phyloP scores from a whole-genome alignment of 768 basidiomycete species.

The Tulasnella sp. region DNA sequence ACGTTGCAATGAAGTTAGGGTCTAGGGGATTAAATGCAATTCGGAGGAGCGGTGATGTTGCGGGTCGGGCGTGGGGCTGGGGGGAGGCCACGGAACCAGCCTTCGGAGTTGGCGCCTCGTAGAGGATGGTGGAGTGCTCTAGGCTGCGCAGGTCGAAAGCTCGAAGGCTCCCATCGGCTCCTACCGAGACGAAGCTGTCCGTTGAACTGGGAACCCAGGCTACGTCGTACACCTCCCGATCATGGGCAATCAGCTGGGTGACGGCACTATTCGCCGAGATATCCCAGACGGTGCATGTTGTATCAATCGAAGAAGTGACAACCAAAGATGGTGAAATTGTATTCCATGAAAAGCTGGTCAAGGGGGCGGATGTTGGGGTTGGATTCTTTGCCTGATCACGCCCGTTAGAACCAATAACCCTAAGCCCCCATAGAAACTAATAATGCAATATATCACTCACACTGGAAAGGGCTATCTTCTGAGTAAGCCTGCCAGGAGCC shows the following conservation, averaged over 20 bases:
- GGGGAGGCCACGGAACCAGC: slow-evolving; percentile 33
- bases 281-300: slow-evolving; percentile 99
- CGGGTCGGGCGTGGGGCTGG: slow-evolving; percentile 31
- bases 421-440: neutral
- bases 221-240: slow-evolving; percentile 93
- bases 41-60: slow-evolving; percentile 74
- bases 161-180: slow-evolving; percentile 92
- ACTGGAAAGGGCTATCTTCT: slow-evolving; percentile 68
- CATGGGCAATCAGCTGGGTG: slow-evolving; percentile 96
- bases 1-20: slow-evolving; percentile 95
- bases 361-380: slow-evolving; percentile 74
- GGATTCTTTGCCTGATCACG: slow-evolving; percentile 75
- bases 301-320: slow-evolving; percentile 97
- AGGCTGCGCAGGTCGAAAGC: slow-evolving; percentile 95
- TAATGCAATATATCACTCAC: slow-evolving; percentile 45
- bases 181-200: slow-evolving; percentile 97
- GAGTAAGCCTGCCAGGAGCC: slow-evolving; percentile 56
- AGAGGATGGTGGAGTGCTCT: slow-evolving; percentile 97
- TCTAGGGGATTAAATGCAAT: slow-evolving; percentile 89
- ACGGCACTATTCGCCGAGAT: slow-evolving; percentile 89
- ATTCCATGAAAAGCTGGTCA: slow-evolving; percentile 98
- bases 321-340: slow-evolving; percentile 84
- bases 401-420: neutral
- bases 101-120: slow-evolving; percentile 53
- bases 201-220: slow-evolving; percentile 97